Evolutionary conservation across 2,329 filamentous ascomycete species (phyloP), one percentile per base, ranked within the genome.

Genomic region (Cladophialophora chaetospira): DNA sequence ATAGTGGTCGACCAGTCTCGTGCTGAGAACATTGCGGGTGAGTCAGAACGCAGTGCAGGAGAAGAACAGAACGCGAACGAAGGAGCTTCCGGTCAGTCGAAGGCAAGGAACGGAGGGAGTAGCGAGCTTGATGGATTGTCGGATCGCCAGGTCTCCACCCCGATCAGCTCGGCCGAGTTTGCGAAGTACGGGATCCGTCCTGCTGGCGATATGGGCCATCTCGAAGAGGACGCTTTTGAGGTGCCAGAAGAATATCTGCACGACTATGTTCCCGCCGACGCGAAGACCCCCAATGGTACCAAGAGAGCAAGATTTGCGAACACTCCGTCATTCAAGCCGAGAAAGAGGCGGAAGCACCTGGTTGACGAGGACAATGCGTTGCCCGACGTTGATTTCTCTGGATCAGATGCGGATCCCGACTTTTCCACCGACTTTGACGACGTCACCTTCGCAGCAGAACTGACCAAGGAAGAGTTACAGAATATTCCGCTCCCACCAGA

Each of bases 181-280:
- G 64, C 63, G 21, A 48, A 57, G 5, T 48, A 70, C 40, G 69
- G 70, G 11, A 66, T 73, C 43, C 63, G 67, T 31, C 55, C 57
- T 50, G 63, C 46, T 15, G 66, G 63, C 15, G 62, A 67, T 36
- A 53, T 57, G n/a, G 52, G 46, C 11, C 58, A 66, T 58, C 48
- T 64, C 21, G 54, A 66, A 10, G 65, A 69, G 15, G 71, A 73
- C 53, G 64, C 64, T 23, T 74, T 74, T 55, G 66, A 69, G 19
- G 66, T 74, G 15, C 66, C 70, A 3, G 47, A 60, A 21, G 68
- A 72, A 23, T 70, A 67, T 45, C 61, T 70, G 8, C 67, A 65
- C 38, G 60, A 61, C 35, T 56, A 65, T 6, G 36, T 19, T 15
- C 19, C 69, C 10, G 11, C 19, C 4, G 42, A 28, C 3, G 26